Evolutionary conservation across 257 asterid species (phyloP).

Genomic region (Nemophila menziesii): DNA sequence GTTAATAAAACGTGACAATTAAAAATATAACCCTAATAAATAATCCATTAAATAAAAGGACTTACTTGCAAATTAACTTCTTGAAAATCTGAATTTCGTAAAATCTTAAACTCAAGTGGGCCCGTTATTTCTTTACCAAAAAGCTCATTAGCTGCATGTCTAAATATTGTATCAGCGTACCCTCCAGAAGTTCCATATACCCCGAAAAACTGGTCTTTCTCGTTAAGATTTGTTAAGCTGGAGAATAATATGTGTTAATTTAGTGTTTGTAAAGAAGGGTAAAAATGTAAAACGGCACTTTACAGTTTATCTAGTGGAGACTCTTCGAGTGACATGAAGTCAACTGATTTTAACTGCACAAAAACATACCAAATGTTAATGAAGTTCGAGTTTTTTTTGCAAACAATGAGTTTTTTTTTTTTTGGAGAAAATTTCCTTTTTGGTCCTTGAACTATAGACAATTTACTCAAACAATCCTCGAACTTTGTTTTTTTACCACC

Average conservation of each 20-base stretch:
- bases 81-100: conserved; percentile 79
- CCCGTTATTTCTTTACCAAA: conserved; percentile 56
- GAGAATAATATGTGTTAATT: conserved; percentile 6
- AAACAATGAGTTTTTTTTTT: no score
- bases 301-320: conserved; percentile 82
- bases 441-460: no score
- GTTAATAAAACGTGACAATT: conserved; percentile 9
- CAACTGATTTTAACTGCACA: conserved; percentile 70
- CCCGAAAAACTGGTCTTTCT: conserved; percentile 58
- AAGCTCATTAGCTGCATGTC: conserved; percentile 61
- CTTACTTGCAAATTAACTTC: conserved; percentile 85
- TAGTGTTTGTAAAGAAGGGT: conserved; percentile 7
- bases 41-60: conserved; percentile 7
- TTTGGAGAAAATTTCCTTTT: no score
- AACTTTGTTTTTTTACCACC: no score
- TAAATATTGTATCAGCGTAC: conserved; percentile 77
- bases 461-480: no score
- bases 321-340: conserved; percentile 62
- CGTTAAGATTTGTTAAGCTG: conserved; percentile 71
- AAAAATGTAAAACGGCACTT: background rate
- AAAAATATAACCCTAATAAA: no score
- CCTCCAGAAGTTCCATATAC: conserved; percentile 94
- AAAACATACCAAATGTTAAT: conserved; percentile 7
- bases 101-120: conserved; percentile 59
- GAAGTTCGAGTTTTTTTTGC: no score